These are phyloP conservation scores for Datisca glomerata DNA, from an alignment of 306 rosid genomes.

Conservation along the genomic window DNA sequence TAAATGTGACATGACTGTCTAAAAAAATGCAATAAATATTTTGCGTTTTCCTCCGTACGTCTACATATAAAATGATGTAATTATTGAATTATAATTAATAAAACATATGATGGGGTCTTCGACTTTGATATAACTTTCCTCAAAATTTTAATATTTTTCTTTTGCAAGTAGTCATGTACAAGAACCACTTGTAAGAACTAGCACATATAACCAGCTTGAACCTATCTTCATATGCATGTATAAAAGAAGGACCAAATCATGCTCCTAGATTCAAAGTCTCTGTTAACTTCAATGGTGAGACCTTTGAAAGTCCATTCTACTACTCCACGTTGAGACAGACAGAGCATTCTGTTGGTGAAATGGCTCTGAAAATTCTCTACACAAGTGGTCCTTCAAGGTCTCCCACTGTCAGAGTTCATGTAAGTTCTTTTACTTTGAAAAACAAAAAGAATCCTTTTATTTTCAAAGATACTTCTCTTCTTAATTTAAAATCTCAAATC, in stretches of 20 bases:
- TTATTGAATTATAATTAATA: too few species aligned
- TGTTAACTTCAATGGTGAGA: slow-evolving; percentile 96
- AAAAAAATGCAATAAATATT: too few species aligned
- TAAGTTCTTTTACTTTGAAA: slow-evolving; percentile 18
- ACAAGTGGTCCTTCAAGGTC: slow-evolving; percentile 87
- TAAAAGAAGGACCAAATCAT: slow-evolving; percentile 98
- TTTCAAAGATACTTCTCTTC: too few species aligned
- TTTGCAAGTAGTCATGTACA: too few species aligned
- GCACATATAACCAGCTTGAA: slow-evolving; percentile 98
- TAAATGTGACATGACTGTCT: too few species aligned
- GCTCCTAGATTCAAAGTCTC: slow-evolving; percentile 94
- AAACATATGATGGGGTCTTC: too few species aligned
- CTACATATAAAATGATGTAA: too few species aligned
- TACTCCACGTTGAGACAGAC: slow-evolving; percentile 92
- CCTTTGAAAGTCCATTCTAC: slow-evolving; percentile 77
- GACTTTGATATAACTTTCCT: too few species aligned
- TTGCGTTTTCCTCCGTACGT: too few species aligned
- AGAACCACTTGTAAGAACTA: slow-evolving; percentile 97
- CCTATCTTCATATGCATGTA: slow-evolving; percentile 79
- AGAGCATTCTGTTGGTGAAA: too few species aligned
- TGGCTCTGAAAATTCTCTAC: slow-evolving; percentile 77
- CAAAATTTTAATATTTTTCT: too few species aligned
- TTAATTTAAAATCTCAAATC: too few species aligned
- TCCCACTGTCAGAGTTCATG: slow-evolving; percentile 81
- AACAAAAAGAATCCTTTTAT: background rate